phyloP scores from a whole-genome alignment of 805 yeast species.

The Candida peoriensis region DNA sequence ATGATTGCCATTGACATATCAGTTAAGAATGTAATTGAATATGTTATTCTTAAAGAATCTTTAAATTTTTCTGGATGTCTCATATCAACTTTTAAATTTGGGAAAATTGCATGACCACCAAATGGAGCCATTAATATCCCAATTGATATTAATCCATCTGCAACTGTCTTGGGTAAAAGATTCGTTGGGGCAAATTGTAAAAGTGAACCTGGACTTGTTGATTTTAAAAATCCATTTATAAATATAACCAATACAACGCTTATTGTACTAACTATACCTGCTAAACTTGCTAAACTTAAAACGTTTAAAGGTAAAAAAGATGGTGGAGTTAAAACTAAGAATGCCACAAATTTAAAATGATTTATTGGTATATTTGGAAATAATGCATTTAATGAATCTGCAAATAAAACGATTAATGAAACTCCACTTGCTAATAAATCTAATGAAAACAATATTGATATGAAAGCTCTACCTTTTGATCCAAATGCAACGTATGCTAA shows the following conservation, averaged over 20 bases:
- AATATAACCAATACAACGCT: conserved; percentile 55
- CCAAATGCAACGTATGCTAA: conserved; percentile 86
- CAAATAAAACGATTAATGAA: conserved; percentile 72
- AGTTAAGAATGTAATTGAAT: conserved; percentile 51
- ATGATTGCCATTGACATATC: conserved; percentile 61
- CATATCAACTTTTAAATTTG: conserved; percentile 70
- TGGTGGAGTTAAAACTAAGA: conserved; percentile 72
- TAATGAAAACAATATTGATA: conserved; percentile 67
- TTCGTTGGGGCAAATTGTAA: conserved; percentile 58
- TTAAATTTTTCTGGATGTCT: conserved; percentile 55
- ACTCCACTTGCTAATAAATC: conserved; percentile 83
- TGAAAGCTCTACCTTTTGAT: conserved; percentile 62
- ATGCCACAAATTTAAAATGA: conserved; percentile 62
- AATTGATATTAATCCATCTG: conserved; percentile 51
- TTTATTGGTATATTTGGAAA: conserved; percentile 47
- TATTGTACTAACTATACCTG: conserved; percentile 69
- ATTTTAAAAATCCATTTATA: conserved; percentile 58
- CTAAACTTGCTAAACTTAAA: conserved; percentile 60
- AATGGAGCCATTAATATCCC: conserved; percentile 76
- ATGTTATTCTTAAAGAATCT: conserved; percentile 51
- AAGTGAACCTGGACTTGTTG: conserved; percentile 69
- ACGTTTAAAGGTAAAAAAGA: conserved; percentile 73
- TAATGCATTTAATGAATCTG: conserved; percentile 76
- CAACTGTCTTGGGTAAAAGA: conserved; percentile 52
- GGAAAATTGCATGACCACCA: conserved; percentile 83